These are phyloP conservation scores for Hydrangea macrophylla DNA, from an alignment of 148 eudicot genomes.

Conservation along the genomic window DNA sequence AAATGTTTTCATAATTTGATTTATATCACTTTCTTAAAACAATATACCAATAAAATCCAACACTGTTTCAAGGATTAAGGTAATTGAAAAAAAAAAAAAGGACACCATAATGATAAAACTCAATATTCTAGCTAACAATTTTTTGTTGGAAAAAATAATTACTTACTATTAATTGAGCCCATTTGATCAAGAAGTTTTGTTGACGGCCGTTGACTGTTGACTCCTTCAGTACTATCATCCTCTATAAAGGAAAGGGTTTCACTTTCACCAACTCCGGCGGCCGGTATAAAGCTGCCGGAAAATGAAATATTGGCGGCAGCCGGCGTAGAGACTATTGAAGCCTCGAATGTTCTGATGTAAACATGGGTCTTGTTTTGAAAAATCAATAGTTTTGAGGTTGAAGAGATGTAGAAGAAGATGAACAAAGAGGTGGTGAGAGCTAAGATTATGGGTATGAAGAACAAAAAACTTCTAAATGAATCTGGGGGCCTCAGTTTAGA, in stretches of 20 bases:
- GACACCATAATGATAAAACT: no score
- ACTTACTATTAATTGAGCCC: neutral
- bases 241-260: neutral
- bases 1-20: no score
- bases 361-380: neutral
- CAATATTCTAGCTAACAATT: no score
- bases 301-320: neutral
- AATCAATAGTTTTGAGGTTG: conserved; percentile 26
- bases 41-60: no score
- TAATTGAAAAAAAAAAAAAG: no score
- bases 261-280: neutral
- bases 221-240: neutral
- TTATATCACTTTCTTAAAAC: no score
- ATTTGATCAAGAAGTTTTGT: neutral
- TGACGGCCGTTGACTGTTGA: neutral
- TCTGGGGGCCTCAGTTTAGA: neutral
- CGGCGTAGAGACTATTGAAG: neutral
- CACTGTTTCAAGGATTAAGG: no score
- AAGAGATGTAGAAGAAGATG: conserved; percentile 25
- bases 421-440: conserved; percentile 22
- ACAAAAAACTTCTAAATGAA: conserved; percentile 13
- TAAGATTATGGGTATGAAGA: conserved; percentile 16
- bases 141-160: no score
- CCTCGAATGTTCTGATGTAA: neutral
- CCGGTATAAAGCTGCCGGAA: neutral